Percentiles rank a stretch among this genome's conserved stretches.
Conservation (phyloP, 2,329 filamentous ascomycete genomes). For the Knoxdaviesia capensis region DNA sequence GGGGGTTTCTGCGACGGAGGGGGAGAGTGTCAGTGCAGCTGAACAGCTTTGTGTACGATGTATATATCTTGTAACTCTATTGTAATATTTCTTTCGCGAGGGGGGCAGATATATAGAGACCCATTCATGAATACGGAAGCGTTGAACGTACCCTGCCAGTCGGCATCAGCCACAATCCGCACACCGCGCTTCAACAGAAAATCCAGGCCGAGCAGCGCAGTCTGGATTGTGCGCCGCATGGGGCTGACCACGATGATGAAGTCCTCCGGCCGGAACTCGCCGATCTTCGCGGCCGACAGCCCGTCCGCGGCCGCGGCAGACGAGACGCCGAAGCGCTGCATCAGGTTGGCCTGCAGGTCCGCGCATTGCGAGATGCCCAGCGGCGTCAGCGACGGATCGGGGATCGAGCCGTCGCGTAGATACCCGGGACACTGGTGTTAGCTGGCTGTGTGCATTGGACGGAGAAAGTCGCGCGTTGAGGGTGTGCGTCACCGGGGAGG, state of each 20-base stretch:
- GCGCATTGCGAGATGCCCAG: constrained; percentile 28
- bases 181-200: constrained; percentile 35
- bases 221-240: constrained; percentile 46
- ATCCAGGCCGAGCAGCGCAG: constrained; percentile 33
- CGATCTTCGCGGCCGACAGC: no score
- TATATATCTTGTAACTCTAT: no score
- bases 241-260: constrained; percentile 39
- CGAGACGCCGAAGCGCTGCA: constrained; percentile 18
- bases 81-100: no score
- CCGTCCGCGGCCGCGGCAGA: no score
- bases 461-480: constrained; percentile 8
- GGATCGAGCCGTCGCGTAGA: no score
- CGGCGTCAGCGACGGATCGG: constrained; percentile 28
- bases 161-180: constrained; percentile 33
- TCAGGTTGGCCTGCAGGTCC: constrained; percentile 20
- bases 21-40: no score
- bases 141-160: constrained; percentile 37
- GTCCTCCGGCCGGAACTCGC: constrained; percentile 11
- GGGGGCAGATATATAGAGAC: no score
- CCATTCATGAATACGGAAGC: no score
- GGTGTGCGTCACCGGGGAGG: not conserved
- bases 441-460: not conserved
- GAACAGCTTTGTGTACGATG: no score
- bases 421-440: constrained; percentile 17
- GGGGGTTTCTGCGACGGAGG: constrained; percentile 23